Percentiles rank a stretch among this genome's conserved stretches.
phyloP scores from a whole-genome alignment of 495 filamentous ascomycete genomes.

The Mytilinidion resinicola region DNA sequence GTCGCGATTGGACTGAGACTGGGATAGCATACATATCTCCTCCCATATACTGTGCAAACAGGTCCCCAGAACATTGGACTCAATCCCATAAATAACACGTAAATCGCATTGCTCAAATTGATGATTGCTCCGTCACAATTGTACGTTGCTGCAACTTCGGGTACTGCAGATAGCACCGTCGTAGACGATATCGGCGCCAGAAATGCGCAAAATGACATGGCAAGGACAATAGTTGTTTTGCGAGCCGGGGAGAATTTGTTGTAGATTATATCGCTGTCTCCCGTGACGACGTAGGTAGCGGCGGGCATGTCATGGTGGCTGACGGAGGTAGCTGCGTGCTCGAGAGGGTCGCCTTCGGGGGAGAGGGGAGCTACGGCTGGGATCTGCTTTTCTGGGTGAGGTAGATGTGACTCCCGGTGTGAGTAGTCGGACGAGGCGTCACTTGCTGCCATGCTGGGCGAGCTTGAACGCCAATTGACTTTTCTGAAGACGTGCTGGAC shows the following conservation, averaged over 20 bases:
- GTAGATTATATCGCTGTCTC: conserved; percentile 43
- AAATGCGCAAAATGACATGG: conserved; percentile 61
- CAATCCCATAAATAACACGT: conserved; percentile 64
- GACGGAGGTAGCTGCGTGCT: conserved; percentile 14
- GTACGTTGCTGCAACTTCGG: conserved; percentile 59
- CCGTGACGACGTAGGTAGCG: conserved; percentile 9
- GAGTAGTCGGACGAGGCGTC: neutral
- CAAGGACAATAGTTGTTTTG: conserved; percentile 55
- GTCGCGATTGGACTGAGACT: neutral
- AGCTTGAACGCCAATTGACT: conserved; percentile 1
- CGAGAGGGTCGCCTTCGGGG: conserved; percentile 15
- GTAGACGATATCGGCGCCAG: conserved; percentile 64
- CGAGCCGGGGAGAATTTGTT: conserved; percentile 47
- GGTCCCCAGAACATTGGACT: conserved; percentile 63
- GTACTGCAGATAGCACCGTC: conserved; percentile 61
- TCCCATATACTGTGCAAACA: conserved; percentile 59
- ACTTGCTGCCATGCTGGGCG: conserved; percentile 9
- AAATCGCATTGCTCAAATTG: conserved; percentile 63
- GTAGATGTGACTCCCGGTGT: neutral
- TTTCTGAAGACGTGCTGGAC: neutral
- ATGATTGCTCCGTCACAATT: conserved; percentile 57
- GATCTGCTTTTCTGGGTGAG: conserved; percentile 17
- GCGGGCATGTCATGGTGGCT: conserved; percentile 26
- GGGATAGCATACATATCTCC: conserved; percentile 46
- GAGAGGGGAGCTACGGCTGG: conserved; percentile 6